These are phyloP conservation scores for Neocallimastix lanati DNA, from an alignment of 192 early-diverging fungal genomes.

Conservation along the genomic window DNA sequence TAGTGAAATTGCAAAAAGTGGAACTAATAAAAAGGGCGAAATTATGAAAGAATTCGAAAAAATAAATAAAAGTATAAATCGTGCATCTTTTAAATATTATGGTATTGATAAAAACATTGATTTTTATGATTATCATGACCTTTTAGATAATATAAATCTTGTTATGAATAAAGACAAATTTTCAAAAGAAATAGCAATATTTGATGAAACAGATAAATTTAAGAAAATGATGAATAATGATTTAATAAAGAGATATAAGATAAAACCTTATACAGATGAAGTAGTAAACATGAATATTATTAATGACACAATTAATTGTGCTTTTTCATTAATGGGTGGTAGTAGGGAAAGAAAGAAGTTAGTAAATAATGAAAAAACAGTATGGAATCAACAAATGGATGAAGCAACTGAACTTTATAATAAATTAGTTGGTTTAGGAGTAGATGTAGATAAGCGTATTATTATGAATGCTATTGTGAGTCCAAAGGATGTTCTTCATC, in stretches of 20 bases:
- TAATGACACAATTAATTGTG: background rate
- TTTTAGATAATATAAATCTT: background rate
- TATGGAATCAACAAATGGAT: background rate
- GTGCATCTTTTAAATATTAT: background rate
- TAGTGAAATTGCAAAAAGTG: background rate
- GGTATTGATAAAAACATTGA: background rate
- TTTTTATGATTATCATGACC: background rate
- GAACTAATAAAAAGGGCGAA: background rate
- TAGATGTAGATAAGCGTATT: background rate
- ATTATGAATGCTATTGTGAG: background rate
- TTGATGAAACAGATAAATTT: background rate
- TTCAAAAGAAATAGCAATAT: background rate
- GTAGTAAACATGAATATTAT: background rate
- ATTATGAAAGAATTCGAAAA: background rate
- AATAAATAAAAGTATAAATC: background rate
- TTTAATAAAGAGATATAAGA: background rate
- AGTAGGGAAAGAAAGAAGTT: background rate
- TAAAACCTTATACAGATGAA: background rate
- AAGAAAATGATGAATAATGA: background rate
- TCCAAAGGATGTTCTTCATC: background rate
- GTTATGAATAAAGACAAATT: background rate
- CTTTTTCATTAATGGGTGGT: background rate
- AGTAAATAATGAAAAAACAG: background rate
- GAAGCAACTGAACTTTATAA: background rate
- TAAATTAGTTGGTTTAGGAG: background rate